Evolutionary conservation across 176 grass and related monocot genomes (phyloP), one percentile per base, ranked within the genome.

Genomic region (Tillandsia fasciculata): DNA sequence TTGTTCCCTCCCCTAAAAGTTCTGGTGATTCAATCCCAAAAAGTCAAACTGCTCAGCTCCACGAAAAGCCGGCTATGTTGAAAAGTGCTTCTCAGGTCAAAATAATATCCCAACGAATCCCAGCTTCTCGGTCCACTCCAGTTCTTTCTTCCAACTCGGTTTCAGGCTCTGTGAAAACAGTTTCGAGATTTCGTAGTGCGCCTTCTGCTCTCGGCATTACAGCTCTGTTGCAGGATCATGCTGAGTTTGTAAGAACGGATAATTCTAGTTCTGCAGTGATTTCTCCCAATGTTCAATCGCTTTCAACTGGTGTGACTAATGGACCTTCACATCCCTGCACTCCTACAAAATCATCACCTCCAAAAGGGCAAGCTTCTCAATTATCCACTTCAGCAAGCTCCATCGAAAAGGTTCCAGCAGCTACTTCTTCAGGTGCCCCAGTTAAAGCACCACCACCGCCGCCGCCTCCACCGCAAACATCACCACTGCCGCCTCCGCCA

Each of bases 191-290:
- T 82, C 70, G 82, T 50, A 91, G 84, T 18, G 79, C 77, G 13
- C 85, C 79, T 51, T 89, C 86, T 70, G 66, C 83, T 77, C 76
- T 91, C 77, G 93, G 89, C 77, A 86, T 92, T 76, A 92, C 80
- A 14, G 72, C 84, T 76, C 72, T 92, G 48, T 80, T 92, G 59
- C 84, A 92, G 66, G 87, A 93, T 29, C 72, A 88, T 80, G 79
- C 61, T 80, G 56, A 64, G 76, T 85, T 67, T 73, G 51, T 53
- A 72, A 53, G 27, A 10, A 52, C 67, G 14, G 79, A 87, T 52
- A 17, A 66, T 48, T 77, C 52, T 53, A 18, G 27, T 75, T 80
- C 77, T 76, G 69, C 83, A 10, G n/a, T 72, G 71, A 68, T 71
- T 17, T 22, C 70, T 49, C 75, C 74, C 15, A 68, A 47, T 15